These are phyloP conservation scores for Coemansia asiatica DNA, from an alignment of 192 early-diverging fungal genomes.

Conservation along the genomic window DNA sequence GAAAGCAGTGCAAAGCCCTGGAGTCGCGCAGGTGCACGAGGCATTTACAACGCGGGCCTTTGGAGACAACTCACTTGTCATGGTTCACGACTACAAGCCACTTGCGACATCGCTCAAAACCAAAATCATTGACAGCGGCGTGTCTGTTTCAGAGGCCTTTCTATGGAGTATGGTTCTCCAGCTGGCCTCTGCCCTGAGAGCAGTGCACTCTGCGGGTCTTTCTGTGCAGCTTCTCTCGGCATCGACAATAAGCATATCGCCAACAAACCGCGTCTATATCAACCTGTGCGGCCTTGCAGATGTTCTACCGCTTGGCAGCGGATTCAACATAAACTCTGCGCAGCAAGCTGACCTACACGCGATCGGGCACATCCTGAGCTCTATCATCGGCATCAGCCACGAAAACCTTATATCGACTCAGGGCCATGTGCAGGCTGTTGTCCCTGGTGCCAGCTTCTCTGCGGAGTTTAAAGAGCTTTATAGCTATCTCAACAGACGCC, in stretches of 20 bases:
- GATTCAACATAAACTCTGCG: constrained; percentile 22
- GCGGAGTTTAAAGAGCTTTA: constrained; percentile 83
- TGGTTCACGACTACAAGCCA: constrained; percentile 95
- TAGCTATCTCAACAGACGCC: constrained; percentile 46
- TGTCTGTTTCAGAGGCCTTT: constrained; percentile 22
- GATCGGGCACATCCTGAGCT: constrained; percentile 30
- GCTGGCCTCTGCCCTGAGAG: constrained; percentile 58
- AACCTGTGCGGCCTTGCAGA: constrained; percentile 43
- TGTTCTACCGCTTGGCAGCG: constrained; percentile 17
- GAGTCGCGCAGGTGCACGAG: constrained; percentile 84
- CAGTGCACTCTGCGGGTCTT: constrained; percentile 80
- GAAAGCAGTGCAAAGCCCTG: constrained; percentile 78
- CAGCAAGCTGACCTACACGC: constrained; percentile 37
- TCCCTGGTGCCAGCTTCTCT: constrained; percentile 69
- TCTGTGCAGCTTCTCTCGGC: constrained; percentile 77
- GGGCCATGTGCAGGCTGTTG: constrained; percentile 63
- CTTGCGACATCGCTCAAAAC: constrained; percentile 33
- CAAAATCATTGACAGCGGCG: constrained; percentile 17
- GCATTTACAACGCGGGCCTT: constrained; percentile 96
- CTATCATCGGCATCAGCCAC: constrained; percentile 21
- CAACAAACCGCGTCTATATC: constrained; percentile 69
- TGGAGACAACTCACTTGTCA: constrained; percentile 91
- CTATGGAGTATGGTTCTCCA: constrained; percentile 49
- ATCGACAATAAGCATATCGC: constrained; percentile 81
- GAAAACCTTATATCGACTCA: constrained; percentile 19